A percentile compares a stretch with the other conserved stretches of the same genome.
phyloP scores from a whole-genome alignment of 2,329 filamentous ascomycete genomes.

The Arthrobotrys iridis region DNA sequence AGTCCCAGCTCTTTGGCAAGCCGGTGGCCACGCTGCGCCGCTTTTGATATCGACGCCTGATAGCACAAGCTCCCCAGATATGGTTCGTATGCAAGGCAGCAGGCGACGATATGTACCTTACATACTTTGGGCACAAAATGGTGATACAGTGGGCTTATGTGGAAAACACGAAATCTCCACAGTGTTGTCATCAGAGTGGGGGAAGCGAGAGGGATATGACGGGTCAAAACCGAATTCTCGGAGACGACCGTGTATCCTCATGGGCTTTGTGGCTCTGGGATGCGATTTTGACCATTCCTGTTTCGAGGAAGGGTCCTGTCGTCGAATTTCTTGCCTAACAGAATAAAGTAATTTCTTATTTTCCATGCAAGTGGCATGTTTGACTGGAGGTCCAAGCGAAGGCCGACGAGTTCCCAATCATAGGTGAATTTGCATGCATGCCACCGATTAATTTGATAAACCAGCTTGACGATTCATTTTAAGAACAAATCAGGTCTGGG shows the following conservation, averaged over 20 bases:
- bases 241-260: constrained; percentile 46
- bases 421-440: constrained; percentile 24
- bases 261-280: constrained; percentile 21
- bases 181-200: constrained; percentile 24
- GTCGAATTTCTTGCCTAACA: constrained; percentile 20
- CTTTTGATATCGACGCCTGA: constrained; percentile 14
- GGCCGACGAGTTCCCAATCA: constrained; percentile 32
- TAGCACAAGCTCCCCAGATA: constrained; percentile 27
- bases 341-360: constrained; percentile 51
- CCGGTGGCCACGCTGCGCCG: not conserved
- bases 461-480: constrained; percentile 36
- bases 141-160: constrained; percentile 21
- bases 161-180: constrained; percentile 26
- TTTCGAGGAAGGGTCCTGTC: constrained; percentile 14
- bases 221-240: constrained; percentile 48
- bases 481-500: constrained; percentile 39
- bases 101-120: constrained; percentile 39
- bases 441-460: constrained; percentile 54
- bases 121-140: constrained; percentile 29
- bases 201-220: constrained; percentile 31
- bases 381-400: constrained; percentile 50
- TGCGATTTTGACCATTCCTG: constrained; percentile 39
- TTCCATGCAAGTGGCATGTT: constrained; percentile 7
- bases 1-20: constrained; percentile 18
- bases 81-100: constrained; percentile 23